Conservation (phyloP, 805 yeast genomes). For the Clavispora carvajalis region DNA sequence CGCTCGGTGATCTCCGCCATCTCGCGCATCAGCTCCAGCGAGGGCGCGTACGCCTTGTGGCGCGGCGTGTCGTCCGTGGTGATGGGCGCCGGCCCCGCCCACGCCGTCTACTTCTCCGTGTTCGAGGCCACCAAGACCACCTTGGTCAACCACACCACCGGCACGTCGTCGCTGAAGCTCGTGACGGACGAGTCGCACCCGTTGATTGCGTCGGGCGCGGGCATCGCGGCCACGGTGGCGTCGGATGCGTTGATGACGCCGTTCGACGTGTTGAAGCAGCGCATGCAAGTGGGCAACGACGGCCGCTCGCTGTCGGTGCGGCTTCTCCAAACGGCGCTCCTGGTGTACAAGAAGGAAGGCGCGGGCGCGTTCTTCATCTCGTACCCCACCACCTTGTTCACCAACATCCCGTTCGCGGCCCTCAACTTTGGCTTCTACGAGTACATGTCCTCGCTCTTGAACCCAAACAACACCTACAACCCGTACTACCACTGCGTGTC, state of each 20-base stretch:
- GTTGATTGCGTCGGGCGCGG: conserved; percentile 77
- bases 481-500: conserved; percentile 88
- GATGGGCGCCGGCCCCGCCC: conserved; percentile 99
- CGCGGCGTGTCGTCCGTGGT: conserved; percentile 89
- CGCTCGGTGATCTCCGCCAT: conserved; percentile 60
- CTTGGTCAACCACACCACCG: conserved; percentile 40
- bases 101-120: conserved; percentile 93
- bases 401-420: conserved; percentile 94
- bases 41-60: conserved; percentile 88
- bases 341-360: conserved; percentile 60
- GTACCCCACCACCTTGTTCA: conserved; percentile 87
- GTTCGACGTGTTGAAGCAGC: conserved; percentile 89
- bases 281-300: conserved; percentile 61
- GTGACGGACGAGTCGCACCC: conserved; percentile 72
- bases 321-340: conserved; percentile 34
- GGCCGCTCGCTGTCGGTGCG: conserved; percentile 20
- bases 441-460: conserved; percentile 67
- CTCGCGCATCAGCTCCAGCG: conserved; percentile 72
- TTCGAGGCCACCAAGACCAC: conserved; percentile 74
- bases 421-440: conserved; percentile 92
- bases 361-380: conserved; percentile 81
- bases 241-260: conserved; percentile 97
- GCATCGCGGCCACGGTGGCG: conserved; percentile 87
- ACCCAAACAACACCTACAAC: conserved; percentile 74
- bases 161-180: conserved; percentile 30